phyloP scores from a whole-genome alignment of 2,329 filamentous ascomycete species.

The Neonectria neomacrospora region DNA sequence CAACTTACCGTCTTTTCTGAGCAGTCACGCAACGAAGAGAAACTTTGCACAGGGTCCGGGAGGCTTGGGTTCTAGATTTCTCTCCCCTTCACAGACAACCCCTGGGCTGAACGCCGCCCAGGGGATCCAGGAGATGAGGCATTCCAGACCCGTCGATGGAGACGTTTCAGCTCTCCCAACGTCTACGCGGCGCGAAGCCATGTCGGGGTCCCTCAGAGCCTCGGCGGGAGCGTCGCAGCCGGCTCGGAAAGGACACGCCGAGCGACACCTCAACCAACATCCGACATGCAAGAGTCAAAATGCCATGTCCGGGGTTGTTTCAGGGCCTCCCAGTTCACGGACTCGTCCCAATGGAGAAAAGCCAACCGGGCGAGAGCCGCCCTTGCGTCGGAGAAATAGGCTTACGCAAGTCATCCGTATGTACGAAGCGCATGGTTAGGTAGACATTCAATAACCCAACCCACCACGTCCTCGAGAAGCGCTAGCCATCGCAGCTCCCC shows the following conservation, averaged over 20 bases:
- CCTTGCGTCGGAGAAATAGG: slow-evolving; percentile 5
- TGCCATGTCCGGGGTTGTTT: not conserved
- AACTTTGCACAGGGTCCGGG: slow-evolving; percentile 35
- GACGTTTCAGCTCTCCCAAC: slow-evolving; percentile 31
- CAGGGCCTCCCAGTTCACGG: not conserved
- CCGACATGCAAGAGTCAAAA: slow-evolving; percentile 4
- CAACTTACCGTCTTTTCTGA: slow-evolving; percentile 39
- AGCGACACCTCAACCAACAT: not conserved
- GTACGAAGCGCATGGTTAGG: not conserved
- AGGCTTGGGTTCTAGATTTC: slow-evolving; percentile 26
- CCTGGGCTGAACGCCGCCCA: slow-evolving; percentile 20
- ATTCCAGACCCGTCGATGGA: slow-evolving; percentile 27
- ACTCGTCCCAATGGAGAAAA: not conserved
- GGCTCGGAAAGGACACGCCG: slow-evolving; percentile 15
- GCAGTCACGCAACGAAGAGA: slow-evolving; percentile 4
- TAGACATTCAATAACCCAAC: slow-evolving; percentile 17
- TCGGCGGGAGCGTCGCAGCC: slow-evolving; percentile 16
- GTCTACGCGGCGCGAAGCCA: slow-evolving; percentile 14
- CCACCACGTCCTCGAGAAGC: slow-evolving; percentile 1
- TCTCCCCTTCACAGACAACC: slow-evolving; percentile 1
- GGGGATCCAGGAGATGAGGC: slow-evolving; percentile 23
- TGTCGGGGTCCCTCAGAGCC: slow-evolving; percentile 11
- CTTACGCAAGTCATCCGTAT: not conserved
- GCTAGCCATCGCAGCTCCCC: not conserved
- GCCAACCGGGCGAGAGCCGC: not conserved